Conservation (phyloP, 345 rosid species). For the Isatis tinctoria region DNA sequence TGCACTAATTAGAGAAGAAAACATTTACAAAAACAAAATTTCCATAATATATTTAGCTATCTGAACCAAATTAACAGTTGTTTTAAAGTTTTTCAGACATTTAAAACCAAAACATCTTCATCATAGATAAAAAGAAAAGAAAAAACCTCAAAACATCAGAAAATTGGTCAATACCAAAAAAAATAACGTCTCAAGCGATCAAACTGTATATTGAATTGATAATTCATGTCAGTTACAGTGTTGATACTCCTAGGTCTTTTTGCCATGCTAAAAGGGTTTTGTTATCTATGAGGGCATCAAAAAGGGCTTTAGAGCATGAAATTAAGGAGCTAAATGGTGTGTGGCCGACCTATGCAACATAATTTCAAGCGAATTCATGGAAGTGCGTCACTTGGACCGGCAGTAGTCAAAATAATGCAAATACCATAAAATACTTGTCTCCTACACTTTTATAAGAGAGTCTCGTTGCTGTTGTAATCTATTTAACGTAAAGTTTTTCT, state of each 20-base stretch:
- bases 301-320: slow-evolving; percentile 3
- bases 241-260: not conserved
- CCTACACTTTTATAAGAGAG: not conserved
- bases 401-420: not conserved
- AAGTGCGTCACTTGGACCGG: slow-evolving; percentile 9
- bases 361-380: slow-evolving; percentile 9
- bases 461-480: not conserved
- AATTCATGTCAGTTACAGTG: not conserved
- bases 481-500: not conserved
- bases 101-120: no score
- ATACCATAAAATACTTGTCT: not conserved
- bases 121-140: no score
- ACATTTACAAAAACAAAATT: no score
- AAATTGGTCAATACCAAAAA: no score
- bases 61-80: no score
- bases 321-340: slow-evolving; percentile 12
- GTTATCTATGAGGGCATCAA: not conserved
- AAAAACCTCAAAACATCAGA: no score
- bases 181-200: no score
- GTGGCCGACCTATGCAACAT: slow-evolving; percentile 19
- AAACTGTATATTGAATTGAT: no score
- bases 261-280: not conserved
- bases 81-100: no score
- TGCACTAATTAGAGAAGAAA: no score
- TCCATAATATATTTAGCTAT: no score